phyloP scores from a whole-genome alignment of 805 yeast species.

The Wickerhamomyces sydowiorum region DNA sequence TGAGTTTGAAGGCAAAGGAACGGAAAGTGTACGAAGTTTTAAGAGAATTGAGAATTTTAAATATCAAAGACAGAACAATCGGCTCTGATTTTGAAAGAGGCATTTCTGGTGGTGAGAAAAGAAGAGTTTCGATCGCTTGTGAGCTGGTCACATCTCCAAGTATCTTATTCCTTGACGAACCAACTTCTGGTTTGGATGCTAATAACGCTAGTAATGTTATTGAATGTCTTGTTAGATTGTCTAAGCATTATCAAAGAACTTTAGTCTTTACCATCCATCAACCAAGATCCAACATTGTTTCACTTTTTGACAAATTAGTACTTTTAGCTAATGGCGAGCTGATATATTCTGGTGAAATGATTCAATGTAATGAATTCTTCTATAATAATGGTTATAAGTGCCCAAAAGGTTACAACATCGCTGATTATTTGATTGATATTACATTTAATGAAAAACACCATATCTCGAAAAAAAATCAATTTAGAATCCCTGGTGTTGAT shows the following conservation, averaged over 20 bases:
- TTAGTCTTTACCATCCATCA: slow-evolving; percentile 93
- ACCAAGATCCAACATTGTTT: slow-evolving; percentile 93
- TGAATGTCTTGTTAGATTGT: slow-evolving; percentile 74
- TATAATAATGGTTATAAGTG: slow-evolving; percentile 69
- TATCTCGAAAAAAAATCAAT: slow-evolving; percentile 4
- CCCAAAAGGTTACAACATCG: slow-evolving; percentile 88
- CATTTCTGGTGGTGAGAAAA: slow-evolving; percentile 87
- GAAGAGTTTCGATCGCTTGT: slow-evolving; percentile 91
- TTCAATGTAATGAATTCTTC: slow-evolving; percentile 70
- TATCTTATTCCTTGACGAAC: slow-evolving; percentile 80
- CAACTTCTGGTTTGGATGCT: slow-evolving; percentile 93
- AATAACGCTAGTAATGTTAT: slow-evolving; percentile 89
- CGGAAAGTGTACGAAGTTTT: slow-evolving; percentile 80
- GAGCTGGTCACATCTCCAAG: slow-evolving; percentile 88
- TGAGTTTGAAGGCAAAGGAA: slow-evolving; percentile 70
- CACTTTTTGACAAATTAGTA: slow-evolving; percentile 78
- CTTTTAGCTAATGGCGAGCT: slow-evolving; percentile 80
- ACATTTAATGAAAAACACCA: slow-evolving; percentile 51
- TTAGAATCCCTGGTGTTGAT: slow-evolving; percentile 19
- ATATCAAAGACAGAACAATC: slow-evolving; percentile 77
- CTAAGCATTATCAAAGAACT: slow-evolving; percentile 78
- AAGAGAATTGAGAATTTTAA: slow-evolving; percentile 75
- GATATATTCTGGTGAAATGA: slow-evolving; percentile 84
- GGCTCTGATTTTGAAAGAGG: slow-evolving; percentile 91
- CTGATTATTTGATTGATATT: slow-evolving; percentile 88